Base-by-base conservation (phyloP, 176 grass and related monocot genomes). In the Pharus latifolius region DNA sequence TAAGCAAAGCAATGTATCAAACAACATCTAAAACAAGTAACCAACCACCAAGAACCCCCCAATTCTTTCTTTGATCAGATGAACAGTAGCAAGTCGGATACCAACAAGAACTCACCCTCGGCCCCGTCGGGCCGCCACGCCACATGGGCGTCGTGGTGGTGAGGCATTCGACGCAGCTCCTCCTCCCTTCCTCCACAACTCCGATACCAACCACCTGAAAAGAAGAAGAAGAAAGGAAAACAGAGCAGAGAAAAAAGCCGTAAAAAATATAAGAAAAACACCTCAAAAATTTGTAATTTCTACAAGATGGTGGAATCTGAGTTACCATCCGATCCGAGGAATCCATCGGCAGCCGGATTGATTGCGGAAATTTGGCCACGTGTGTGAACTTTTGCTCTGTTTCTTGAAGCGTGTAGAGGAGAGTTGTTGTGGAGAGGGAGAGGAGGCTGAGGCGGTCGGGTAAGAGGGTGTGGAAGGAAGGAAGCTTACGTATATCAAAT, bases 101-200 rank as follows among this genome's bases (percentile, higher is more conserved):
- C n/a, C n/a, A n/a, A n/a, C 2, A 71, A 46, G 45, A 37, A 72
- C 80, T 67, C 71, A 92, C 90, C 90, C 87, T 93, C 25, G 78
- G 85, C 1, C 90, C 90, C 16, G 85, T 83, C 23, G 90, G 85
- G 15, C 90, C 90, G 28, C 90, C 72, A 53, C 85, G 65, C 90
- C 90, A 93, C 41, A 93, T 87, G 63, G 90, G 85, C 65, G 90
- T 88, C 41, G 76, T 78, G 73, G 85, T 93, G 38, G 90, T 79
- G 65, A 73, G 80, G 79, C 90, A 93, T 77, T 88, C 77, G 54
- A 88, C 67, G 61, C 90, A 93, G 74, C 85, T 70, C 68, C 75
- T 80, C 79, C 77, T 67, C 17, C 73, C 85, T 70, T 68, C 80
- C 34, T 67, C 85, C 67, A 49, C 14, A 46, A 67, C 60, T 9